Base-by-base conservation (phyloP, 2,329 filamentous ascomycete species). In the Colletotrichum gloeosporioides region DNA sequence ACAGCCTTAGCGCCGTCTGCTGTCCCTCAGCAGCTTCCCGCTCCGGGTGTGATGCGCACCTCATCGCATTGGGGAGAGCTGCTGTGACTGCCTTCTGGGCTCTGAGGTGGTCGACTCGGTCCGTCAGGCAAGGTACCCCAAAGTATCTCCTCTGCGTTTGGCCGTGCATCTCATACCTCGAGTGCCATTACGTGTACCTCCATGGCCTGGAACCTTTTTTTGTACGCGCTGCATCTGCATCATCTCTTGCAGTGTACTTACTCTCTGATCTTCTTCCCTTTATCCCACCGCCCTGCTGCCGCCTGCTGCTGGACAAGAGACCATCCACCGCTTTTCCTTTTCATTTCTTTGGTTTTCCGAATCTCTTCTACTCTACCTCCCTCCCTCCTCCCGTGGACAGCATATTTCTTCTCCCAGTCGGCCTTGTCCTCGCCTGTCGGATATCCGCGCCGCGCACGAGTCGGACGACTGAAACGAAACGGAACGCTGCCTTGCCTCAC, bases 391-490 rank as follows among this genome's bases (percentile, higher is more conserved):
- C 34, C 8, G 18, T 16, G 22, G 16, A 36, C 22, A 8, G 16
- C 39, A 65, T 16, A 44, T 32, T 29, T 67, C 53, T 67, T 34
- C 39, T n/a, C 39, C 39, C 39, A n/a, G 39, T 49, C 49, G 22
- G 32, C 67, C 57, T 70, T 57, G 16, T 18, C 39, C 15, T 31
- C 16, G 12, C 32, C 27, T 55, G 31, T 59, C 71, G 61, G 49
- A 57, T 59, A 69, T 69, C 22, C 66, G n/a, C 49, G 31, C 49
- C 66, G 44, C 31, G 49, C 66, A 70, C 34, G 68, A 36, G 65
- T 68, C 65, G 65, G 65, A 49, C 63, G 36, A 63, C 68, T 70
- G 68, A 70, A 70, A 70, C 68, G 68, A 63, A 32, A 62, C 68
- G 55, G 57, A 53, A 49, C 55, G 68, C 34, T 70, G 39, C 39